Evolutionary conservation across 2,329 filamentous ascomycete species (phyloP).

Genomic region (Neurospora sp.): DNA sequence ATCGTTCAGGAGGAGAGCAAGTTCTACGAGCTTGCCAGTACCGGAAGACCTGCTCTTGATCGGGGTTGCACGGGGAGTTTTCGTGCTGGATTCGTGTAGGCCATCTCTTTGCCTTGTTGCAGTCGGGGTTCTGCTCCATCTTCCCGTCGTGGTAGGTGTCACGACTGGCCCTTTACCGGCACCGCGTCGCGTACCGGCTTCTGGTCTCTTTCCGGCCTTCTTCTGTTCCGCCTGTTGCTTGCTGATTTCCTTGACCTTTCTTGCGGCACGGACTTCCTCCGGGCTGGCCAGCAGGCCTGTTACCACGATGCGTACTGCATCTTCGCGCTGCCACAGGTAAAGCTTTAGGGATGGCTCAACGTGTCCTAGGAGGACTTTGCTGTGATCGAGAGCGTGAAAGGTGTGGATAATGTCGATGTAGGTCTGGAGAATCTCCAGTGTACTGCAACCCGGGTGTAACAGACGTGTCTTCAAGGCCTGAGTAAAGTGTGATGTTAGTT

Average conservation of each 20-base stretch:
- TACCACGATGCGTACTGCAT: conserved; percentile 69
- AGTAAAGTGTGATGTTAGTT: conserved; percentile 61
- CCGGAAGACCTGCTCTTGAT: neutral
- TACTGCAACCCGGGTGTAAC: conserved; percentile 66
- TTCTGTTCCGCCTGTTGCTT: conserved; percentile 7
- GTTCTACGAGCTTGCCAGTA: conserved; percentile 48
- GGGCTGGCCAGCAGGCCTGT: conserved; percentile 59
- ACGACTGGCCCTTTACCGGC: conserved; percentile 2
- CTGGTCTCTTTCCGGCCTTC: neutral
- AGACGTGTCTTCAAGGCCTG: conserved; percentile 54
- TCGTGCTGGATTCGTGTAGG: neutral
- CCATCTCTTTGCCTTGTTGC: conserved; percentile 3
- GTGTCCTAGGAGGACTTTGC: conserved; percentile 65
- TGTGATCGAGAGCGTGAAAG: conserved; percentile 65
- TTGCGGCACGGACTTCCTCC: conserved; percentile 27
- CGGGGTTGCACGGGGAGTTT: neutral
- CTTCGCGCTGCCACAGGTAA: conserved; percentile 65
- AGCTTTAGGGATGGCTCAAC: conserved; percentile 63
- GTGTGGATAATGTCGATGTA: conserved; percentile 73
- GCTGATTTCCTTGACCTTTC: conserved; percentile 22
- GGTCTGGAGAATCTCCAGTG: conserved; percentile 62
- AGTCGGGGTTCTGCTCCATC: neutral
- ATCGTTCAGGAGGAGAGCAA: conserved; percentile 56
- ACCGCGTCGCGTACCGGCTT: neutral
- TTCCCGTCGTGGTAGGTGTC: conserved; percentile 7